Percentiles rank a stretch among this genome's conserved stretches.
Conservation (phyloP, 2,329 filamentous ascomycete species). For the Cladosporium sp. region DNA sequence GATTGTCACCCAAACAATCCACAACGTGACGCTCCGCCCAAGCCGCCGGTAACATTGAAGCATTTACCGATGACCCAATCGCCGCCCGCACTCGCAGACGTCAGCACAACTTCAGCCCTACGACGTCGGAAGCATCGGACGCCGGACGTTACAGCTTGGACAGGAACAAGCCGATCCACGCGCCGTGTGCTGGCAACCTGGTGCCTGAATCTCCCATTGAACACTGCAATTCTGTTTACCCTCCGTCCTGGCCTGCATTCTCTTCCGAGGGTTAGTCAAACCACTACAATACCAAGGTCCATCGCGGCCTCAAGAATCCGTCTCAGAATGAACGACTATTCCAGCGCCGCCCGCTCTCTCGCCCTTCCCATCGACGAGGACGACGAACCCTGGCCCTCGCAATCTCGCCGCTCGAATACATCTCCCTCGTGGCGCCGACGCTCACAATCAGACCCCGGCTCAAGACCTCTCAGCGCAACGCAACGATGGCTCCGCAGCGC, state of each 20-base stretch:
- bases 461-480: constrained; percentile 30
- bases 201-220: not conserved
- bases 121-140: not conserved
- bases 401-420: constrained; percentile 25
- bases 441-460: constrained; percentile 12
- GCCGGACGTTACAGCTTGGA: not conserved
- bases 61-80: not conserved
- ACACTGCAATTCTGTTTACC: not conserved
- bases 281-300: not conserved
- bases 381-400: constrained; percentile 20
- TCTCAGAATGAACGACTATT: constrained; percentile 19
- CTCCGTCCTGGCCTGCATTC: not conserved
- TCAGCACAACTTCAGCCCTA: not conserved
- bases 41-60: no score
- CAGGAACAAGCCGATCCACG: not conserved
- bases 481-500: constrained; percentile 41
- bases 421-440: constrained; percentile 16
- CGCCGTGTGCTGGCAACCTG: not conserved
- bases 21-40: no score
- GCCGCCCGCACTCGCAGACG: not conserved
- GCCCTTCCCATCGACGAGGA: constrained; percentile 46
- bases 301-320: not conserved
- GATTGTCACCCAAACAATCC: no score
- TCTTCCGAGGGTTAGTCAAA: not conserved
- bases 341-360: constrained; percentile 49